These are phyloP conservation scores for Eucalyptus polybractea DNA, from an alignment of 345 rosid species.

Conservation along the genomic window DNA sequence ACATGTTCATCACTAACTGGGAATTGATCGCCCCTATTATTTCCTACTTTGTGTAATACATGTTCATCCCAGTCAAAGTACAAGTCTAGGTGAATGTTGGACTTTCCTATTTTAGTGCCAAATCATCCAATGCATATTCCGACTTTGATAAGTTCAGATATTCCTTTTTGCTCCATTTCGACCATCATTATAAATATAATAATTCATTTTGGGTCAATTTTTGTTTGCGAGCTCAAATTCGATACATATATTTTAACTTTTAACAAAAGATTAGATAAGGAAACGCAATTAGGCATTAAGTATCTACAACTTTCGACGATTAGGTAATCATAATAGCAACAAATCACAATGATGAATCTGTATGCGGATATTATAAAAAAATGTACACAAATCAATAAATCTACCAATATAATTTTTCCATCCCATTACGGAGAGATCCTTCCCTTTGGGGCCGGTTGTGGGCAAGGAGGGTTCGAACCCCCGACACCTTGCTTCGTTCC, in stretches of 20 bases:
- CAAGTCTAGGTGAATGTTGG: too few species aligned
- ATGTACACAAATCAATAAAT: neutral
- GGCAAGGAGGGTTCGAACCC: neutral
- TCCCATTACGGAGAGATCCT: neutral
- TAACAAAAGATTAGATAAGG: neutral
- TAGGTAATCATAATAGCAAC: neutral
- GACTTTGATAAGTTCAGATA: too few species aligned
- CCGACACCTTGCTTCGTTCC: neutral
- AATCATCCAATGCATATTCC: too few species aligned
- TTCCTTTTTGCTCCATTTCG: too few species aligned
- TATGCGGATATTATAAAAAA: neutral
- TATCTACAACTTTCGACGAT: neutral
- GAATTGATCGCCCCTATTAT: too few species aligned
- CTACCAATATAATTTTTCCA: neutral
- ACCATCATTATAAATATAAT: too few species aligned
- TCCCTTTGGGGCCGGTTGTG: neutral
- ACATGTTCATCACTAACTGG: too few species aligned
- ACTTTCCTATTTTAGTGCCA: too few species aligned
- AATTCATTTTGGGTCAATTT: too few species aligned
- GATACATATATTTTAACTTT: rapidly evolving
- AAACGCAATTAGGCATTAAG: neutral
- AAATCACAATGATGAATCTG: neutral
- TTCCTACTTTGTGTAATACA: too few species aligned
- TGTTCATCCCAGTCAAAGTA: too few species aligned
- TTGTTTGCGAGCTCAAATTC: too few species aligned